Conservation (phyloP, 345 rosid genomes). For the Anastatica hierochuntica region DNA sequence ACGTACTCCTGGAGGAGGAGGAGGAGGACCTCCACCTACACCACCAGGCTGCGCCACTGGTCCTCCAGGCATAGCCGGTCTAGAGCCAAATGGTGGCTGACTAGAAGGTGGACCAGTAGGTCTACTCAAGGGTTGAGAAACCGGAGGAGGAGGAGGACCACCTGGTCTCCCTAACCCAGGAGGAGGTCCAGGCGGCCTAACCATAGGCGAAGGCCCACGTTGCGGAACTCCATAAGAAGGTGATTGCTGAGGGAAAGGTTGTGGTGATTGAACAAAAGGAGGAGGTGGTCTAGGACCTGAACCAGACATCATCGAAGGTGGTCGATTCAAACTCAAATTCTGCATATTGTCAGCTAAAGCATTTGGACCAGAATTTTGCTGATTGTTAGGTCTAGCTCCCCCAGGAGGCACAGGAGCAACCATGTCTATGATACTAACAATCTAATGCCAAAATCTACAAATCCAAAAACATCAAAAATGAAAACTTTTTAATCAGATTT, state of each 20-base stretch:
- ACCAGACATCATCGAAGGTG: conserved; percentile 32
- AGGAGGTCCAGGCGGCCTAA: conserved; percentile 56
- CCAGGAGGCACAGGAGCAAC: conserved; percentile 86
- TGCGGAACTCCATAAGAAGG: conserved; percentile 46
- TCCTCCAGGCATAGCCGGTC: conserved; percentile 17
- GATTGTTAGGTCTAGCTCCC: conserved; percentile 59
- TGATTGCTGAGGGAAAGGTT: conserved; percentile 36
- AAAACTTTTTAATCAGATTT: too few relatives aligned
- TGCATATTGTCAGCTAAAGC: conserved; percentile 51
- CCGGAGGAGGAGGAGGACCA: conserved; percentile 35
- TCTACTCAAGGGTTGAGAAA: conserved; percentile 34
- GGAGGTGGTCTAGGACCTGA: conserved; percentile 50
- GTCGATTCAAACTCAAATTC: conserved; percentile 52
- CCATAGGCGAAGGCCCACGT: conserved; percentile 50
- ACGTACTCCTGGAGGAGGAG: conserved; percentile 23
- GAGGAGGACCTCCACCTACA: conserved; percentile 11
- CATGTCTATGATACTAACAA: conserved; percentile 42
- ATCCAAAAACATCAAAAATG: conserved; percentile 1
- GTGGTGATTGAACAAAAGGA: conserved; percentile 58
- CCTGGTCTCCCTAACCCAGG: conserved; percentile 44
- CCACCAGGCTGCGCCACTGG: conserved; percentile 8
- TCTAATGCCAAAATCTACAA: conserved; percentile 18
- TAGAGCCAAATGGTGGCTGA: conserved; percentile 45
- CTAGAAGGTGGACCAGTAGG: conserved; percentile 31
- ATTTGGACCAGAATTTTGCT: conserved; percentile 28